Conservation (phyloP, 768 basidiomycete genomes). For the Pisolithus tinctorius region DNA sequence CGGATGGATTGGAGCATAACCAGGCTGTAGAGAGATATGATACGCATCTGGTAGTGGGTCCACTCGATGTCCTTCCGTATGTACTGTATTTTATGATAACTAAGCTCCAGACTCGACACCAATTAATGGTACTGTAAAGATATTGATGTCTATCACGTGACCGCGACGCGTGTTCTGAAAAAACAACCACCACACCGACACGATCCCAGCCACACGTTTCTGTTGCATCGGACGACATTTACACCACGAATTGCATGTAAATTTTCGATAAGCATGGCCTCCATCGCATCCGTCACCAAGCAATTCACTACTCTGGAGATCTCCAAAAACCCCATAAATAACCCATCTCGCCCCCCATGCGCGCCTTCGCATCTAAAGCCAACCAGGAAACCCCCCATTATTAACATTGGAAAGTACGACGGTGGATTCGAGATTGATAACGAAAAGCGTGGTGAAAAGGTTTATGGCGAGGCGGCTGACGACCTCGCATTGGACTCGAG, state of each 20-base stretch:
- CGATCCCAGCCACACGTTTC: not conserved
- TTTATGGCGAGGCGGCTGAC: slow-evolving; percentile 73
- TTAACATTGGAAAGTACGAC: slow-evolving; percentile 90
- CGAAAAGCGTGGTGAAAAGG: slow-evolving; percentile 66
- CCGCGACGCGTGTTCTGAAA: slow-evolving; percentile 17
- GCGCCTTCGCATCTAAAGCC: slow-evolving; percentile 15
- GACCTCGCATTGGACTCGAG: slow-evolving; percentile 84
- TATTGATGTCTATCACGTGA: slow-evolving; percentile 19
- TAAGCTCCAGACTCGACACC: too few species aligned
- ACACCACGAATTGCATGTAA: not conserved
- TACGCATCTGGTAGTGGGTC: too few species aligned
- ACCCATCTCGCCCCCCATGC: slow-evolving; percentile 20
- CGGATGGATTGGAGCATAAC: not conserved
- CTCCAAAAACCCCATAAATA: slow-evolving; percentile 39
- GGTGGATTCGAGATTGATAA: slow-evolving; percentile 94
- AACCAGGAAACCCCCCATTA: slow-evolving; percentile 33
- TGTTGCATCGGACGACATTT: not conserved
- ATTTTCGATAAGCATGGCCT: slow-evolving; percentile 30
- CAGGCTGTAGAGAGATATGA: not conserved
- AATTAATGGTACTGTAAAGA: too few species aligned
- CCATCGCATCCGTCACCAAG: slow-evolving; percentile 48
- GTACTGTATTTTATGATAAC: too few species aligned
- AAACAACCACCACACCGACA: not conserved
- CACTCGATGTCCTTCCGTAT: too few species aligned
- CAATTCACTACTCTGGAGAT: slow-evolving; percentile 70